Evolutionary conservation across 352 stramenopile species (phyloP).

Genomic region (Phytophthora syringae): DNA sequence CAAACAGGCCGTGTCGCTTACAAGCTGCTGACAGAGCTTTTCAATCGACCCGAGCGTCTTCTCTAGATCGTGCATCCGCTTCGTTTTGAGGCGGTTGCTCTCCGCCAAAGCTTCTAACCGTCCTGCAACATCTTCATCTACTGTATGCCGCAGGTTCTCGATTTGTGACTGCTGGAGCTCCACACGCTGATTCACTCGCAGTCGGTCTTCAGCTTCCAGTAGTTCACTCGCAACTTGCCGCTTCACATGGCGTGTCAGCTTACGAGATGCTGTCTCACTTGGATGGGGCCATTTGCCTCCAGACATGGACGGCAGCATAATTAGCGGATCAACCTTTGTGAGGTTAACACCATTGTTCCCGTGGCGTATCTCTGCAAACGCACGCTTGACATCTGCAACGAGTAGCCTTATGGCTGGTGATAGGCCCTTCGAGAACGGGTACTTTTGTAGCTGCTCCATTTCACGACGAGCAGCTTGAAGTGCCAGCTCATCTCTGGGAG

Average conservation of each 20-base stretch:
- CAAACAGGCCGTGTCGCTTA: constrained; percentile 54
- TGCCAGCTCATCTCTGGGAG: constrained; percentile 31
- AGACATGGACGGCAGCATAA: constrained; percentile 23
- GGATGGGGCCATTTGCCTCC: constrained; percentile 3
- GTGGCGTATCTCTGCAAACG: constrained; percentile 50
- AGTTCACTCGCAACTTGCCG: constrained; percentile 42
- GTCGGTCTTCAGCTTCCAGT: constrained; percentile 28
- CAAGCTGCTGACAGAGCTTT: constrained; percentile 68
- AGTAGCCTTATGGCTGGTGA: constrained; percentile 36
- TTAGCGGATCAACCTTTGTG: constrained; percentile 62
- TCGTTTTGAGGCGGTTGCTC: constrained; percentile 62
- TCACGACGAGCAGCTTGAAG: constrained; percentile 36
- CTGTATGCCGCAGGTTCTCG: constrained; percentile 37
- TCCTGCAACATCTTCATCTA: constrained; percentile 55
- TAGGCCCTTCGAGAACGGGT: constrained; percentile 68
- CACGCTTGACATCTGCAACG: constrained; percentile 50
- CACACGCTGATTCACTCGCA: constrained; percentile 37
- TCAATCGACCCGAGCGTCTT: constrained; percentile 65
- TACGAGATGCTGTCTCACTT: constrained; percentile 41
- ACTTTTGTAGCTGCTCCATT: constrained; percentile 54
- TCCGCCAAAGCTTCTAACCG: constrained; percentile 55
- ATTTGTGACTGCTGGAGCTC: constrained; percentile 62
- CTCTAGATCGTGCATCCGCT: constrained; percentile 68
- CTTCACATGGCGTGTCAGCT: constrained; percentile 57
- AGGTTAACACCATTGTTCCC: constrained; percentile 42